Evolutionary conservation across 768 basidiomycete species (phyloP).

Genomic region (Tulasnella sp.): DNA sequence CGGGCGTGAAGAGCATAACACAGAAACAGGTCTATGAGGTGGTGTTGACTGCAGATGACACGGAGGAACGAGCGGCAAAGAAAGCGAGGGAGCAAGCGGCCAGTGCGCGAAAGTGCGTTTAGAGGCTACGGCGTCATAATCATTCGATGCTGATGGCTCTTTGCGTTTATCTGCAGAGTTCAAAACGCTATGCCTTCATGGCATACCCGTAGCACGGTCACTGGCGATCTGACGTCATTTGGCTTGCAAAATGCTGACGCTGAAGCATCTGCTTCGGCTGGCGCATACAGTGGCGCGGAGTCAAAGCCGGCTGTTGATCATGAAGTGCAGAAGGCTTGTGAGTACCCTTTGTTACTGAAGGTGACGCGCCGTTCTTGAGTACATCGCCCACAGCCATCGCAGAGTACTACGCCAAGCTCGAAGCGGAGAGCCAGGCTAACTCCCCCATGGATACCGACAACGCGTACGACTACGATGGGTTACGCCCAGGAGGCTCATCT

Average conservation of each 20-base stretch:
- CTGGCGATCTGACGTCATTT: conserved; percentile 80
- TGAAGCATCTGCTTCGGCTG: not conserved
- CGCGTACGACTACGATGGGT: conserved; percentile 13
- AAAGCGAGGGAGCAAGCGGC: conserved; percentile 70
- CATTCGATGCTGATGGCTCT: not conserved
- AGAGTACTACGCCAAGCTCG: conserved; percentile 16
- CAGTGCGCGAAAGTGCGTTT: conserved; percentile 54
- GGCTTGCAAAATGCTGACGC: conserved; percentile 45
- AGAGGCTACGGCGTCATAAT: not conserved
- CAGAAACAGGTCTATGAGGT: conserved; percentile 72
- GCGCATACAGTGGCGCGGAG: not conserved
- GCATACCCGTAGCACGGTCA: conserved; percentile 94
- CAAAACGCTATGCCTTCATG: conserved; percentile 90
- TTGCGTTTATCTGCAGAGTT: conserved; percentile 30
- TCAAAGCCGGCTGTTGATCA: not conserved
- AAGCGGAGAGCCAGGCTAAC: conserved; percentile 3
- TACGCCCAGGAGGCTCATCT: not conserved
- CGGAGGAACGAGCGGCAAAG: conserved; percentile 61
- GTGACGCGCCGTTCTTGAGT: not conserved
- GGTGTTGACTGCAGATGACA: conserved; percentile 73
- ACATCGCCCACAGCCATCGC: not conserved
- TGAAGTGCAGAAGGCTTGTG: conserved; percentile 10
- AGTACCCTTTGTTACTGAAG: not conserved
- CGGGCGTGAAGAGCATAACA: conserved; percentile 47
- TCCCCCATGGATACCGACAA: conserved; percentile 10